These are phyloP conservation scores for Rhizopogon roseolus DNA, from an alignment of 768 basidiomycete genomes.

Conservation along the genomic window DNA sequence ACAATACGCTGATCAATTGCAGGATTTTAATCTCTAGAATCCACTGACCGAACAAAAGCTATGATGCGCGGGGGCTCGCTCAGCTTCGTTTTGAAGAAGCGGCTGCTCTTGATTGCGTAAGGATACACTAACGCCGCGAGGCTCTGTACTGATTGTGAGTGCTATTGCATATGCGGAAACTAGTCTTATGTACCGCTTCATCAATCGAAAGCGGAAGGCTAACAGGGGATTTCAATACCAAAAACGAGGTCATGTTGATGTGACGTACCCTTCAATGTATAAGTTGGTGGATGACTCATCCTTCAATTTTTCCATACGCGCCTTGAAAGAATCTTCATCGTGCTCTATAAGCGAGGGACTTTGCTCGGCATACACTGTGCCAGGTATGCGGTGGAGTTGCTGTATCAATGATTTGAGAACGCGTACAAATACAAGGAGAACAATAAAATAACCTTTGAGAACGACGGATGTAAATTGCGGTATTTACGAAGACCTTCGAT, in stretches of 20 bases:
- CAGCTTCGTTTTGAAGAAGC: slow-evolving; percentile 76
- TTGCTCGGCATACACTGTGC: slow-evolving; percentile 54
- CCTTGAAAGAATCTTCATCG: slow-evolving; percentile 53
- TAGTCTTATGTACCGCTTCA: slow-evolving; percentile 42
- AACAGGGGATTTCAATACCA: neutral
- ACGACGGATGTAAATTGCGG: slow-evolving; percentile 79
- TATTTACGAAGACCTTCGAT: slow-evolving; percentile 66
- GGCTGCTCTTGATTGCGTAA: slow-evolving; percentile 65
- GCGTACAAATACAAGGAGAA: neutral
- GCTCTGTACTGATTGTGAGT: slow-evolving; percentile 33
- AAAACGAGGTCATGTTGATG: neutral
- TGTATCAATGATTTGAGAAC: slow-evolving; percentile 13
- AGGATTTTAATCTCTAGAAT: neutral
- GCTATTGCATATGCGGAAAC: neutral
- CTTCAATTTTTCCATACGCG: slow-evolving; percentile 71
- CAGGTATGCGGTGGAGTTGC: slow-evolving; percentile 81
- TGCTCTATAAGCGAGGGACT: slow-evolving; percentile 19
- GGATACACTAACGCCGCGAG: slow-evolving; percentile 64
- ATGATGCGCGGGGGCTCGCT: slow-evolving; percentile 77
- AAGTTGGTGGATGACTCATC: slow-evolving; percentile 69
- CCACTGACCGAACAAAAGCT: slow-evolving; percentile 68
- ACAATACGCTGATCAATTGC: neutral
- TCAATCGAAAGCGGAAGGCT: slow-evolving; percentile 71
- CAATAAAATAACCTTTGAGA: slow-evolving; percentile 60
- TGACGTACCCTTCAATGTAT: slow-evolving; percentile 66